A percentile compares a stretch with the other conserved stretches of the same genome.
Conservation (phyloP, 768 basidiomycete species). For the Rubroboletus pulcherrimus region DNA sequence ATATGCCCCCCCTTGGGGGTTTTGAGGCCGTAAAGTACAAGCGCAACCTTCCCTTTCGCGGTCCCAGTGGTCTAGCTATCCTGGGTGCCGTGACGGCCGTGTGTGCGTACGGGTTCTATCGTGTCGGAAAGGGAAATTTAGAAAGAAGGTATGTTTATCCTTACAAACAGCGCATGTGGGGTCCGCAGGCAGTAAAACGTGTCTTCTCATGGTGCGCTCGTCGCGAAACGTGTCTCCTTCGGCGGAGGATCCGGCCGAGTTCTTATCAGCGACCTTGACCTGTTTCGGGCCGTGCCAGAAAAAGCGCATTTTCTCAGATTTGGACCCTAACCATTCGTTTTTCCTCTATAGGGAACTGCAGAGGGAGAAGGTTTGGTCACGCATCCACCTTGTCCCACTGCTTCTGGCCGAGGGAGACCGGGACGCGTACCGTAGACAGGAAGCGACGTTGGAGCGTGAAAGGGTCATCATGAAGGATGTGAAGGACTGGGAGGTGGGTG, state of each 20-base stretch:
- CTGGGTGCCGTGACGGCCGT: constrained; percentile 83
- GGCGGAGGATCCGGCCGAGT: constrained; percentile 45
- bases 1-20: constrained; percentile 93
- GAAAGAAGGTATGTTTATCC: constrained; percentile 77
- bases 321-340: constrained; percentile 32
- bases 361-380: constrained; percentile 92
- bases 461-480: constrained; percentile 94
- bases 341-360: constrained; percentile 74
- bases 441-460: constrained; percentile 77
- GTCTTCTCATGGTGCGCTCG: constrained; percentile 53
- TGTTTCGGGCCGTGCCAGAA: constrained; percentile 41
- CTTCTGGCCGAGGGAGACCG: constrained; percentile 93
- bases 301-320: constrained; percentile 41
- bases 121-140: constrained; percentile 83
- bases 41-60: constrained; percentile 88
- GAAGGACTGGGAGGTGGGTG: constrained; percentile 86
- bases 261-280: constrained; percentile 41
- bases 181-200: constrained; percentile 72
- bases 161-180: constrained; percentile 20
- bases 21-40: constrained; percentile 94
- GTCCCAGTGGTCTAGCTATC: constrained; percentile 79
- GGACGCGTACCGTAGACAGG: constrained; percentile 75
- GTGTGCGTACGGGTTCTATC: constrained; percentile 90
- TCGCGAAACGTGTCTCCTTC: constrained; percentile 60
- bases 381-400: constrained; percentile 90